Evolutionary conservation across 1,139 yeast genomes (phyloP).

Genomic region (Nadsonia starkeyi-henricii): DNA sequence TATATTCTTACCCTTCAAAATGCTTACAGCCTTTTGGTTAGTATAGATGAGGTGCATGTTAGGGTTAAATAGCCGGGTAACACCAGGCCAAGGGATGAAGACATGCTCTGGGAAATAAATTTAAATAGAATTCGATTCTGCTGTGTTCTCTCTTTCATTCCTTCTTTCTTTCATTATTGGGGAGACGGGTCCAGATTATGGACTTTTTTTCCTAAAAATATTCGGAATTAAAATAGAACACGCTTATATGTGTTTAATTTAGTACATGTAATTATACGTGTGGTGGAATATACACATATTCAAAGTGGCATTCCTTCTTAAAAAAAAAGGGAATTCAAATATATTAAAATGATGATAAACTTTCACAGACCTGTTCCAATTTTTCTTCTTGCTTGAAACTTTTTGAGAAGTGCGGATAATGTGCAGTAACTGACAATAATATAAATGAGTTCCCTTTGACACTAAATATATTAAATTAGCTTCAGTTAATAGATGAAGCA

Average conservation of each 20-base stretch:
- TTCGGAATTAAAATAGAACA: too few relatives aligned
- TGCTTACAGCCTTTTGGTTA: too few relatives aligned
- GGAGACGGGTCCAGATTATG: too few relatives aligned
- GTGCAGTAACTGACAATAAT: conserved; percentile 2
- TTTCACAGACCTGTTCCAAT: conserved; percentile 17
- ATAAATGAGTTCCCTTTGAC: background rate
- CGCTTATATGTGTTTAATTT: too few relatives aligned
- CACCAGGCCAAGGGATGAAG: background rate
- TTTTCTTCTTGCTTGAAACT: conserved; percentile 1
- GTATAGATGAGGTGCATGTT: background rate
- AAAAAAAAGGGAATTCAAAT: background rate
- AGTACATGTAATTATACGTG: background rate
- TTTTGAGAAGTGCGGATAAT: conserved; percentile 11
- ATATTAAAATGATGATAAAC: conserved; percentile 12
- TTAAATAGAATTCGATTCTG: too few relatives aligned
- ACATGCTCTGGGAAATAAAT: too few relatives aligned
- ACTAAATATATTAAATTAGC: too few relatives aligned
- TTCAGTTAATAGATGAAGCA: too few relatives aligned
- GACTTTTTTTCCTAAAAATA: too few relatives aligned
- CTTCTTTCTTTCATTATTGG: too few relatives aligned
- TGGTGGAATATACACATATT: background rate
- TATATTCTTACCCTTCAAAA: too few relatives aligned
- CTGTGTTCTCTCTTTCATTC: too few relatives aligned
- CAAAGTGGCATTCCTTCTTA: background rate
- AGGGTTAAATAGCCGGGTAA: background rate